A percentile compares a stretch with the other conserved stretches of the same genome.
These are phyloP conservation scores for Ramularia endophylla DNA, from an alignment of 2,329 filamentous ascomycete species.

Conservation along the genomic window DNA sequence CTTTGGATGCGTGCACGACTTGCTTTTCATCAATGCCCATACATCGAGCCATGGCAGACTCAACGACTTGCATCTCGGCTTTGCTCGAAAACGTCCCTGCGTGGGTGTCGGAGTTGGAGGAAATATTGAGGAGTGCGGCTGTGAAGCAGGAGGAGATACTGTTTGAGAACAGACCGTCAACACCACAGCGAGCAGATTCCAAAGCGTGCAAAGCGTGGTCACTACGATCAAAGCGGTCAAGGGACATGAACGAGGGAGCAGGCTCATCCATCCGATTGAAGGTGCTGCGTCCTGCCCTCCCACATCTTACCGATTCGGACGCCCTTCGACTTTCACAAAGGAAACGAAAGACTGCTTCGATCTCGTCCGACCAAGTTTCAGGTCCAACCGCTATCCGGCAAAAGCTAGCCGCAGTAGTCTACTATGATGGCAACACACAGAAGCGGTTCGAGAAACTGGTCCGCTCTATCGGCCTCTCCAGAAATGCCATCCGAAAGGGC, in stretches of 20 bases:
- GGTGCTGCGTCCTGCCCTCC: constrained; percentile 18
- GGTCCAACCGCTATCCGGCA: constrained; percentile 57
- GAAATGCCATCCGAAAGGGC: constrained; percentile 80
- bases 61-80: constrained; percentile 24
- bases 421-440: constrained; percentile 85
- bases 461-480: constrained; percentile 69
- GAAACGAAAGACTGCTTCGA: constrained; percentile 42
- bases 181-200: constrained; percentile 6
- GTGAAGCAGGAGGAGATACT: constrained; percentile 25
- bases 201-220: constrained; percentile 20
- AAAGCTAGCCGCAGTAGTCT: constrained; percentile 75
- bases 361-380: constrained; percentile 34
- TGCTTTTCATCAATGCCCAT: too few relatives aligned
- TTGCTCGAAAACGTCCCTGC: constrained; percentile 26
- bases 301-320: constrained; percentile 25
- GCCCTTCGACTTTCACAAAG: constrained; percentile 25
- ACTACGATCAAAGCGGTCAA: constrained; percentile 15
- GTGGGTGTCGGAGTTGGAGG: constrained; percentile 30
- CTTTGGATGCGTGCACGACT: constrained; percentile 5
- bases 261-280: not conserved
- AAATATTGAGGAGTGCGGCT: constrained; percentile 21
- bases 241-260: constrained; percentile 1
- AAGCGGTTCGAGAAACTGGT: constrained; percentile 76
- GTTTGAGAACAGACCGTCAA: constrained; percentile 17
- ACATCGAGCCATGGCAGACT: constrained; percentile 24